Conservation (phyloP, 2,329 filamentous ascomycete species). For the Pseudogymnoascus sp. region DNA sequence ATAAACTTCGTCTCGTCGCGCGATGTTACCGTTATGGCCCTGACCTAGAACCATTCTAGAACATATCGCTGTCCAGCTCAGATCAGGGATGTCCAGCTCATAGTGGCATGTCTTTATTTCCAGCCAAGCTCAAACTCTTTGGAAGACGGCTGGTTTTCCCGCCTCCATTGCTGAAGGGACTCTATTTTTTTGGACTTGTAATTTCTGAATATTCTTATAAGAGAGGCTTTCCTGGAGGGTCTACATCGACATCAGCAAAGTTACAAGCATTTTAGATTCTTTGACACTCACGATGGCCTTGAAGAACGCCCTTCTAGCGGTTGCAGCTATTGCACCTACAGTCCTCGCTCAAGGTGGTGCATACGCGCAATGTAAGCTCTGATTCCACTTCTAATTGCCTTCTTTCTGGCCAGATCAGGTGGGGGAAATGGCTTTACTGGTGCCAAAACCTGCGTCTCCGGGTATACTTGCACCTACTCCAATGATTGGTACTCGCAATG, state of each 20-base stretch:
- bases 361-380: constrained; percentile 25
- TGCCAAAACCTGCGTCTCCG: constrained; percentile 24
- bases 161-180: neutral
- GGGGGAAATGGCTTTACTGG: constrained; percentile 24
- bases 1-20: neutral
- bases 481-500: constrained; percentile 27
- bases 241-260: neutral
- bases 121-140: neutral
- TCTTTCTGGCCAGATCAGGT: constrained; percentile 18
- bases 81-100: neutral
- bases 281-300: constrained; percentile 22
- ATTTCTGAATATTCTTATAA: neutral
- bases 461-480: constrained; percentile 21
- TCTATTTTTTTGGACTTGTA: neutral
- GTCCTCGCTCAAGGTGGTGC: constrained; percentile 22
- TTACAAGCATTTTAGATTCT: constrained; percentile 10
- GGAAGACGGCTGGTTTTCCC: neutral
- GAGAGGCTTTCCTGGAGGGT: neutral
- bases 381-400: neutral
- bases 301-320: constrained; percentile 23
- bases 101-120: constrained; percentile 31
- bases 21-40: neutral
- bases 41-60: neutral
- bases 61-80: neutral
- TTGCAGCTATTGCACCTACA: constrained; percentile 27